Evolutionary conservation across 2,329 filamentous ascomycete genomes (phyloP).

Genomic region (Bipolaris bicolor): DNA sequence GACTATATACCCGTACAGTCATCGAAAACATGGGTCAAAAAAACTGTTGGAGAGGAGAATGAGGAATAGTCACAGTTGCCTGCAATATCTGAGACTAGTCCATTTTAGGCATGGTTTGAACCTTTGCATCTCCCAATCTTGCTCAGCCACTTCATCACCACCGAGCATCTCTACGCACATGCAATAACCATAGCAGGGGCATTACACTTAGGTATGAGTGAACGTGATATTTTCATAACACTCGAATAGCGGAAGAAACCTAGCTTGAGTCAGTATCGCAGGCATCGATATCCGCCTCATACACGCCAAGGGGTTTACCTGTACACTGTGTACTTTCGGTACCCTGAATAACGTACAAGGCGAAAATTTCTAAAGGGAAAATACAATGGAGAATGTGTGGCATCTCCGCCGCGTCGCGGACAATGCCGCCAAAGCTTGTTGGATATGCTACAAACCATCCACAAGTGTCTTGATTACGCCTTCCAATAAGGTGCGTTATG

Average conservation of each 20-base stretch:
- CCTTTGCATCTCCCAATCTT: constrained; percentile 4
- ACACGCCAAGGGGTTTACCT: background rate
- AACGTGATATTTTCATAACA: background rate
- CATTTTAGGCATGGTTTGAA: constrained; percentile 15
- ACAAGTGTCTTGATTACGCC: constrained; percentile 86
- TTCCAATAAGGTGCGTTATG: constrained; percentile 75
- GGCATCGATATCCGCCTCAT: background rate
- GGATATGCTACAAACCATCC: constrained; percentile 89
- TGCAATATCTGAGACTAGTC: constrained; percentile 8
- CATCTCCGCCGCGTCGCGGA: constrained; percentile 87
- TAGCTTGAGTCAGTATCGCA: background rate
- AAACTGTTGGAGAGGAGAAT: constrained; percentile 3
- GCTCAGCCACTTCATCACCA: constrained; percentile 9
- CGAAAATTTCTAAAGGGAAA: constrained; percentile 1
- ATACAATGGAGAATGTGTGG: constrained; percentile 73
- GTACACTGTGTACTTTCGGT: background rate
- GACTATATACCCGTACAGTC: background rate
- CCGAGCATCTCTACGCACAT: background rate
- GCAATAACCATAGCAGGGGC: background rate
- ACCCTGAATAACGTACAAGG: background rate
- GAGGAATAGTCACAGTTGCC: constrained; percentile 11
- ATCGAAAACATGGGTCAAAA: constrained; percentile 21
- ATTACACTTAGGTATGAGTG: background rate
- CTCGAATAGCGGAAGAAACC: background rate
- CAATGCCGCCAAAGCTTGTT: constrained; percentile 80